These are phyloP conservation scores for Pleoardoris graminearum DNA, from an alignment of 2,329 filamentous ascomycete species.

Conservation along the genomic window DNA sequence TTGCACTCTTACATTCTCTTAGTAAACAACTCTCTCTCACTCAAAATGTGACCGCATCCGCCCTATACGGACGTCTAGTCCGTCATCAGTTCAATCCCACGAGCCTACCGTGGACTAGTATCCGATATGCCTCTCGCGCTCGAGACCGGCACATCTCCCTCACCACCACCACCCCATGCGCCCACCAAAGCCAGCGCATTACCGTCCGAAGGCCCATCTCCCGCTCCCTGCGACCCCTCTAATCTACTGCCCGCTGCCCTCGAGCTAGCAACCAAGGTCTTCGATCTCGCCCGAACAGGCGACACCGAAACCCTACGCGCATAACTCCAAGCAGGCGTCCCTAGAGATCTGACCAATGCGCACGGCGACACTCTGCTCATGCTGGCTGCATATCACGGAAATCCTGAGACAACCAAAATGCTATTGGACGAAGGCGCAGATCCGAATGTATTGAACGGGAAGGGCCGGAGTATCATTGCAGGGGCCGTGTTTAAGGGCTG, in stretches of 20 bases:
- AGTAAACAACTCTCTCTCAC: conserved; percentile 18
- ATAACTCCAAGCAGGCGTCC: conserved; percentile 67
- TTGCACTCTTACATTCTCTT: conserved; percentile 9
- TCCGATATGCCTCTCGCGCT: background rate
- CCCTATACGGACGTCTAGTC: background rate
- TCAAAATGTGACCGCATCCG: too few relatives aligned
- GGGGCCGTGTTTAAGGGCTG: conserved; percentile 75
- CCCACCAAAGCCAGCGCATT: background rate
- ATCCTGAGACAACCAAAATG: conserved; percentile 62
- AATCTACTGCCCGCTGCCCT: conserved; percentile 63
- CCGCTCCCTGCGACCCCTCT: conserved; percentile 8
- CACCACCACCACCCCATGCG: background rate
- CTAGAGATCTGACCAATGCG: conserved; percentile 71
- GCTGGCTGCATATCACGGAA: conserved; percentile 72
- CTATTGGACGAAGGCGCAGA: conserved; percentile 67
- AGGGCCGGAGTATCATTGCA: conserved; percentile 69
- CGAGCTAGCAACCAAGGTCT: conserved; percentile 67
- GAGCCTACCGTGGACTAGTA: background rate
- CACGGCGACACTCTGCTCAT: conserved; percentile 76
- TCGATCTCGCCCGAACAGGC: conserved; percentile 53
- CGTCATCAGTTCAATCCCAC: background rate
- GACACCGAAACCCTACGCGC: conserved; percentile 59
- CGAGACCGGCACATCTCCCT: too few relatives aligned
- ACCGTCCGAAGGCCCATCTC: background rate
- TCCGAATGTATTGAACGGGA: conserved; percentile 68